These are phyloP conservation scores for Cercospora sp. DNA, from an alignment of 2,329 filamentous ascomycete genomes.

Conservation along the genomic window DNA sequence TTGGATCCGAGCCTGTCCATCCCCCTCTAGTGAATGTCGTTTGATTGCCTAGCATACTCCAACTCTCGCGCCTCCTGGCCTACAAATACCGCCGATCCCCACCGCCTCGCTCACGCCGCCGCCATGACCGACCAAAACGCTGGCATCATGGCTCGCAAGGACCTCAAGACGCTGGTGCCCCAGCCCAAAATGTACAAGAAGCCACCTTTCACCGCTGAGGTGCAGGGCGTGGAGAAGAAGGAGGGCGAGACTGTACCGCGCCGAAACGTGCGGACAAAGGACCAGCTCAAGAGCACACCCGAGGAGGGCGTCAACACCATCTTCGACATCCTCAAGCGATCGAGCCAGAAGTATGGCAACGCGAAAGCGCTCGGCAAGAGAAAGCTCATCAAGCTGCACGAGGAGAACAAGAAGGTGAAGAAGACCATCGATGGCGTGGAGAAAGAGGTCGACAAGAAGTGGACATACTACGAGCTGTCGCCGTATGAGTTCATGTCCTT, in stretches of 20 bases:
- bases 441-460: slow-evolving; percentile 81
- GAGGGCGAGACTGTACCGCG: slow-evolving; percentile 83
- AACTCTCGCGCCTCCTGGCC: not conserved
- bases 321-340: slow-evolving; percentile 73
- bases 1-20: not conserved
- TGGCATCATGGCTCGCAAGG: slow-evolving; percentile 38
- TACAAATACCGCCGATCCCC: slow-evolving; percentile 2
- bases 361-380: slow-evolving; percentile 63
- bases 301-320: slow-evolving; percentile 71
- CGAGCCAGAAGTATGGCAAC: slow-evolving; percentile 58
- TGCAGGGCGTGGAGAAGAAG: slow-evolving; percentile 64
- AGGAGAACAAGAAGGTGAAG: slow-evolving; percentile 84
- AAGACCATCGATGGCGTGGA: slow-evolving; percentile 82
- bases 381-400: slow-evolving; percentile 73
- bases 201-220: slow-evolving; percentile 74
- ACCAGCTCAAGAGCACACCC: slow-evolving; percentile 67
- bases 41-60: slow-evolving; percentile 19
- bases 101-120: not conserved
- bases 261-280: slow-evolving; percentile 68
- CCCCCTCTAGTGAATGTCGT: slow-evolving; percentile 22
- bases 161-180: slow-evolving; percentile 51
- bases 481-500: slow-evolving; percentile 75
- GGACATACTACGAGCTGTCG: slow-evolving; percentile 84
- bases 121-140: slow-evolving; percentile 10
- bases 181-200: slow-evolving; percentile 57